Conservation (phyloP, 2,329 filamentous ascomycete species). For the Penicillium sp. region DNA sequence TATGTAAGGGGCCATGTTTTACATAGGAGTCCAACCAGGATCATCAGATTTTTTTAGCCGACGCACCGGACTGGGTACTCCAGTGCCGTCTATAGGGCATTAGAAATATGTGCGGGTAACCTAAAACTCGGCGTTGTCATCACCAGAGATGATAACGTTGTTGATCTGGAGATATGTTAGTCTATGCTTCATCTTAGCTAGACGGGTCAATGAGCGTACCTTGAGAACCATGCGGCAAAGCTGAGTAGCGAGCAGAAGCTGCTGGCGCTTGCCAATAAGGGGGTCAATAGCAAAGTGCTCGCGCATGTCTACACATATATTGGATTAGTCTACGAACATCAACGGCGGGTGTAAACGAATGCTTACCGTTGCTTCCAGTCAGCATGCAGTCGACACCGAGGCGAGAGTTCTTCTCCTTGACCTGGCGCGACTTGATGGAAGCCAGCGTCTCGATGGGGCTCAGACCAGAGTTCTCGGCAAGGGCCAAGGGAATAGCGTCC, state of each 20-base stretch:
- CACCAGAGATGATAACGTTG: constrained; percentile 91
- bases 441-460: constrained; percentile 96
- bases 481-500: constrained; percentile 90
- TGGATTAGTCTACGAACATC: constrained; percentile 17
- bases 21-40: constrained; percentile 34
- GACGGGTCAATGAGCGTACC: constrained; percentile 53
- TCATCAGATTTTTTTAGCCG: constrained; percentile 29
- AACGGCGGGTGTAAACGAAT: no score
- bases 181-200: background rate
- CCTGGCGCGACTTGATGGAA: constrained; percentile 93
- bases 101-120: constrained; percentile 33
- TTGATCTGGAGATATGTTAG: constrained; percentile 63
- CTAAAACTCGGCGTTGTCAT: constrained; percentile 87
- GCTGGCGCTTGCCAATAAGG: constrained; percentile 96
- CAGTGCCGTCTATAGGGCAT: constrained; percentile 26
- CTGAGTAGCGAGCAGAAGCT: constrained; percentile 94
- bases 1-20: constrained; percentile 37
- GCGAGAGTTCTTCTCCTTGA: constrained; percentile 79
- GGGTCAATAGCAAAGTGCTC: constrained; percentile 98
- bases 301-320: constrained; percentile 77
- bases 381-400: constrained; percentile 98
- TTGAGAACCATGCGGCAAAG: constrained; percentile 98
- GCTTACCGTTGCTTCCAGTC: constrained; percentile 79
- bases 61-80: constrained; percentile 15
- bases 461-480: constrained; percentile 95